Evolutionary conservation across 768 basidiomycete species (phyloP), one percentile per base, ranked within the genome.

Genomic region (Phylloporus scabripes): DNA sequence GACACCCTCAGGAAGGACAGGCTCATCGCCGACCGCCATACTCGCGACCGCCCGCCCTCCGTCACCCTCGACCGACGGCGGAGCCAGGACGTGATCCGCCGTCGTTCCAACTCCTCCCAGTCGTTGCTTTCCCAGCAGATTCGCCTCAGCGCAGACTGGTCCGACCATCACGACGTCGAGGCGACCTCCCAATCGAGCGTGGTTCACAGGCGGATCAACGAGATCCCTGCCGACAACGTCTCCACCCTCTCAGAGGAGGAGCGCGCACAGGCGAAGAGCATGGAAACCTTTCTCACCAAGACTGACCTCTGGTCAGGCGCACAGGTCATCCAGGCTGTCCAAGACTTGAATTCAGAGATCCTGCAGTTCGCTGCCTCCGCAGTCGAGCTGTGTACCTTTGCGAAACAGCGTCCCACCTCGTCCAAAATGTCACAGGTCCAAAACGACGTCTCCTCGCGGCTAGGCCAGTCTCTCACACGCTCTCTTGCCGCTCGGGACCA

Each of bases 301-400:
- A 81, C 79, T 28, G 87, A 89, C 64, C 59, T 65, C 26, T 86
- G 82, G 83, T 86, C 85, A 2, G 87, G 87, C 11, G 81, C 84
- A 1, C 85, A 87, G 61, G 75, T 89, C 62, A 77, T 89, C 42
- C 85, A 89, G 60, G 81, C 84, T 3, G 80, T 89, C 12, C 82
- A 85, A 54, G 87, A 89, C 58, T 75, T 89, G 63, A 89, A 89
- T 61, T 80, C 83, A 0, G 86, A 88, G 65, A 83, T 88, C 50
- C 74, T 86, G n/a, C 87, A 87, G 54, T 85, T 86, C 51, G 82
- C 86, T 8, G 85, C 85, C 14, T 78, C 82, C 20, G 85, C 83
- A 7, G 82, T 83, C 14, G 87, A 90, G 65, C 71, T 81, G 36
- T 81, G 78, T 55, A 74, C 75, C 1, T 81, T 83, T 59, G 70